phyloP scores from a whole-genome alignment of 768 basidiomycete species.

The Mycena haematopus region DNA sequence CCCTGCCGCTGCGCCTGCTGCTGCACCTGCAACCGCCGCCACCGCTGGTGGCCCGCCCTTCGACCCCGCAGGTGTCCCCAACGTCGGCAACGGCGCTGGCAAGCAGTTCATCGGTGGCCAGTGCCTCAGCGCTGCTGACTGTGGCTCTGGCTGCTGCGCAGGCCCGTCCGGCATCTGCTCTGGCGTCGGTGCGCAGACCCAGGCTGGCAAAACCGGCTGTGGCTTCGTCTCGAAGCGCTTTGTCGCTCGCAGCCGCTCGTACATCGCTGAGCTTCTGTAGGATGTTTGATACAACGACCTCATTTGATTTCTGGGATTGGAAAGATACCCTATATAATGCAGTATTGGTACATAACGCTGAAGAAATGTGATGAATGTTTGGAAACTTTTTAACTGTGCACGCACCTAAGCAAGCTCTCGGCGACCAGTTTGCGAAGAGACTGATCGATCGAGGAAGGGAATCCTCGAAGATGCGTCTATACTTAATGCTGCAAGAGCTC shows the following conservation, averaged over 20 bases:
- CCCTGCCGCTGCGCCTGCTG: conserved; percentile 1
- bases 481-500: no score
- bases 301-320: conserved; percentile 5
- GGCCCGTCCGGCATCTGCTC: conserved; percentile 23
- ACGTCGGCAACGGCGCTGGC: conserved; percentile 24
- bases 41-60: conserved; percentile 12
- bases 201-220: conserved; percentile 25
- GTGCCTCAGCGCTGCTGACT: conserved; percentile 25
- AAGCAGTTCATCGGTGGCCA: conserved; percentile 24
- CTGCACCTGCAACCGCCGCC: not conserved
- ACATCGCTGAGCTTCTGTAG: conserved; percentile 1
- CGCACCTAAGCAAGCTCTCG: not conserved
- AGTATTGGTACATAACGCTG: conserved; percentile 3
- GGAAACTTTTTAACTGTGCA: conserved; percentile 1
- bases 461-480: no score
- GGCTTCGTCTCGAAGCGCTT: conserved; percentile 22
- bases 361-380: conserved; percentile 22
- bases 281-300: not conserved
- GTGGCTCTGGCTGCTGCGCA: conserved; percentile 20
- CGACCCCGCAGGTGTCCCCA: conserved; percentile 19
- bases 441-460: no score
- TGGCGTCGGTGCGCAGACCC: conserved; percentile 22
- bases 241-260: not conserved
- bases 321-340: conserved; percentile 9
- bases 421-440: no score